Conservation (phyloP, 352 stramenopile species). For the Phytophthora sojae region DNA sequence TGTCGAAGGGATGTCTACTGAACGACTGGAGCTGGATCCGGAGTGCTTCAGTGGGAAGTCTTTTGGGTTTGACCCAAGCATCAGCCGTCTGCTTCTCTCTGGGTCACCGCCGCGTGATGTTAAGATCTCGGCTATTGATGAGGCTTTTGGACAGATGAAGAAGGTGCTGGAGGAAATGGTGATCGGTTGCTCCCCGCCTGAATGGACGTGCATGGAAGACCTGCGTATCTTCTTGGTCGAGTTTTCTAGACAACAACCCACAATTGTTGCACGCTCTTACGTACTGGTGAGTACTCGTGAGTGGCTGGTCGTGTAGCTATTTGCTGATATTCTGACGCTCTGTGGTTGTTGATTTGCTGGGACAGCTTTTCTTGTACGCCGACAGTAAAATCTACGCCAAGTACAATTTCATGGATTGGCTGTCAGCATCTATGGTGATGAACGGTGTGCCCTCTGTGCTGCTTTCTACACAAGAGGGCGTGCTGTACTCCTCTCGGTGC, state of each 20-base stretch:
- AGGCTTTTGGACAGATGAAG: constrained; percentile 55
- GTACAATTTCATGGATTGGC: constrained; percentile 88
- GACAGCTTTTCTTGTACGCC: constrained; percentile 82
- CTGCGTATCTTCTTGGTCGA: constrained; percentile 79
- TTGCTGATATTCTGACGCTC: constrained; percentile 17
- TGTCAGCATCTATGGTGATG: constrained; percentile 82
- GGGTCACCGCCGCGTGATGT: constrained; percentile 79
- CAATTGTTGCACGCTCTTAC: constrained; percentile 82
- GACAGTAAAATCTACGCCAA: constrained; percentile 88
- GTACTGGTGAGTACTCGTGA: constrained; percentile 63
- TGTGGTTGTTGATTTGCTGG: constrained; percentile 6
- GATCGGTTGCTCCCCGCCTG: constrained; percentile 59
- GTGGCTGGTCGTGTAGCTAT: background rate
- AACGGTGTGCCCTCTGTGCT: constrained; percentile 84
- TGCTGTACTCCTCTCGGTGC: constrained; percentile 74
- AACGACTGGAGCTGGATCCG: constrained; percentile 70
- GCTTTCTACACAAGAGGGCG: constrained; percentile 85
- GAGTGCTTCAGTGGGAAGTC: constrained; percentile 75
- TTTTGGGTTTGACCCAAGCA: constrained; percentile 77
- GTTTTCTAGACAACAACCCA: constrained; percentile 74
- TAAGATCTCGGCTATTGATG: constrained; percentile 65
- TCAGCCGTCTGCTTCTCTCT: constrained; percentile 76
- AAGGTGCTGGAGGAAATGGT: constrained; percentile 66
- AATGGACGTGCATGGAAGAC: constrained; percentile 85
- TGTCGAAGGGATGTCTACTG: constrained; percentile 53